Percentiles rank a stretch among this genome's conserved stretches.
phyloP scores from a whole-genome alignment of 768 basidiomycete species.

The Phanerochaete carnosa region DNA sequence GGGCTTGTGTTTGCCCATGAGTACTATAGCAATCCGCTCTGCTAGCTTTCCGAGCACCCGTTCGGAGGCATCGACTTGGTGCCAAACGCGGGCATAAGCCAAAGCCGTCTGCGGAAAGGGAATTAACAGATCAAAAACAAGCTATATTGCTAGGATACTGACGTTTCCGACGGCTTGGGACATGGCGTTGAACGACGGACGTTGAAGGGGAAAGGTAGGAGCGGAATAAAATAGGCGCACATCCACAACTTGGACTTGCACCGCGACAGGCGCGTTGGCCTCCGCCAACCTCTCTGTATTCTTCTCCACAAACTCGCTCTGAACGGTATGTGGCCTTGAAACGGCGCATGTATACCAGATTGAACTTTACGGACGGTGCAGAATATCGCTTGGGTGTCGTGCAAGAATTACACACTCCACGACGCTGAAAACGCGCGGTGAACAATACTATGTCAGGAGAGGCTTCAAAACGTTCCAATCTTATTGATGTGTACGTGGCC shows the following conservation, averaged over 20 bases:
- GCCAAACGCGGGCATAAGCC: conserved; percentile 95
- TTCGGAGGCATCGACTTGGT: conserved; percentile 88
- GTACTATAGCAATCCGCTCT: conserved; percentile 86
- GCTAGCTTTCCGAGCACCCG: conserved; percentile 94
- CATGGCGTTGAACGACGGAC: conserved; percentile 39
- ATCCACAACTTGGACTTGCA: not conserved
- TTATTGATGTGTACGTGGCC: conserved; percentile 66
- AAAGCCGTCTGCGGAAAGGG: conserved; percentile 70
- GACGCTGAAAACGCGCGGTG: conserved; percentile 5
- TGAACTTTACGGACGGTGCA: not conserved
- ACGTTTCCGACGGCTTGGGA: conserved; percentile 84
- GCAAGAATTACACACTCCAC: not conserved
- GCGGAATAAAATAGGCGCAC: not conserved
- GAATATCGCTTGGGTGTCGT: not conserved
- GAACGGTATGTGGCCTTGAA: not conserved
- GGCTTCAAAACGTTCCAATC: conserved; percentile 59
- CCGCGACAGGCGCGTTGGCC: conserved; percentile 5
- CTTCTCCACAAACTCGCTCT: not conserved
- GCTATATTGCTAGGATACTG: conserved; percentile 24
- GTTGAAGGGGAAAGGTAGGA: not conserved
- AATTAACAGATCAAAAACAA: not conserved
- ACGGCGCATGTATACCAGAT: not conserved
- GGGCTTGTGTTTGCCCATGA: conserved; percentile 99
- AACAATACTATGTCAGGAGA: conserved; percentile 37
- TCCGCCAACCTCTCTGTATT: not conserved